Percentiles rank a stretch among this genome's conserved stretches.
Conservation (phyloP, 495 filamentous ascomycete species). For the Aspergillus cristatus region DNA sequence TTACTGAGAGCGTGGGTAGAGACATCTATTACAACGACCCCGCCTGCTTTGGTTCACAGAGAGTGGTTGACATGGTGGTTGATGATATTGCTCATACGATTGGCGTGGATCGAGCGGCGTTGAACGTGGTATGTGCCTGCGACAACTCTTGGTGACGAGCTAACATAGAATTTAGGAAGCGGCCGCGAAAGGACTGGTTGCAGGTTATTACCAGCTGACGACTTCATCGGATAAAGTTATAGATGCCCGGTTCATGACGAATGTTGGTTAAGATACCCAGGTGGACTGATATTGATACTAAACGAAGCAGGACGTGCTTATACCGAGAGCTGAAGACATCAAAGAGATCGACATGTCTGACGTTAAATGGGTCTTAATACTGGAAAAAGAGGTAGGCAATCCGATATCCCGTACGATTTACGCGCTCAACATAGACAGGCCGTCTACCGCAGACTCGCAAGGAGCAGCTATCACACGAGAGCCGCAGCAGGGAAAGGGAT, state of each 20-base stretch:
- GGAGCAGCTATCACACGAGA: slow-evolving; percentile 41
- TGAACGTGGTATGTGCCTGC: slow-evolving; percentile 44
- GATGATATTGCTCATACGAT: slow-evolving; percentile 77
- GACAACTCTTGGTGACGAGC: not conserved
- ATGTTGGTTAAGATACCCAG: slow-evolving; percentile 7
- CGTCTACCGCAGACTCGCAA: slow-evolving; percentile 63
- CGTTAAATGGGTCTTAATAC: slow-evolving; percentile 65
- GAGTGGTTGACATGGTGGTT: slow-evolving; percentile 64
- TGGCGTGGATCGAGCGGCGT: slow-evolving; percentile 26
- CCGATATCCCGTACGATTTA: too few species aligned
- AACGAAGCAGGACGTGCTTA: slow-evolving; percentile 54
- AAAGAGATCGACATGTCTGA: slow-evolving; percentile 42
- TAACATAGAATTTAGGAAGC: slow-evolving; percentile 22
- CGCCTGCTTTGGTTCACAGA: slow-evolving; percentile 66
- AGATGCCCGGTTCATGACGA: slow-evolving; percentile 10
- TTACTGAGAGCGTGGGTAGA: slow-evolving; percentile 30
- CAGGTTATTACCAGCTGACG: slow-evolving; percentile 42
- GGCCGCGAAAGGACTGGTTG: slow-evolving; percentile 64
- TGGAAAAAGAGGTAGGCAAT: slow-evolving; percentile 78
- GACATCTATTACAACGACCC: slow-evolving; percentile 89
- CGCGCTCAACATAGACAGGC: too few species aligned
- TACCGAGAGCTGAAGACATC: slow-evolving; percentile 51
- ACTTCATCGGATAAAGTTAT: slow-evolving; percentile 14
- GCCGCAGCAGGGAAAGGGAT: slow-evolving; percentile 49
- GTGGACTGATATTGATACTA: slow-evolving; percentile 2